phyloP scores from a whole-genome alignment of 257 asterid genomes.

The Cordia subcordata region DNA sequence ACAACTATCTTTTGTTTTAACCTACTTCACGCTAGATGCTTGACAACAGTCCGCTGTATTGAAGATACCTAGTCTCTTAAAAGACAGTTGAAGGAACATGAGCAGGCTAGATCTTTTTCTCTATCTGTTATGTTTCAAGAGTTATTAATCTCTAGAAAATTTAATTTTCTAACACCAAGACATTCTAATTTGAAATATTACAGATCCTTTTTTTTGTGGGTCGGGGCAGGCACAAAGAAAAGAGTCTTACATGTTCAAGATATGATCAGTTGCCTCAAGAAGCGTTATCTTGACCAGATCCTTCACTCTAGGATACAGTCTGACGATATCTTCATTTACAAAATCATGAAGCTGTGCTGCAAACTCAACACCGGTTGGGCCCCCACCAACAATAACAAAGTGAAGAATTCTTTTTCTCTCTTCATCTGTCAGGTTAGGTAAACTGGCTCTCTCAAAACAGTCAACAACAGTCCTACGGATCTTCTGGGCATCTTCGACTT shows the following conservation, averaged over 20 bases:
- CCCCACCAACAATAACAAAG: slow-evolving; percentile 97
- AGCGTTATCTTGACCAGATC: slow-evolving; percentile 80
- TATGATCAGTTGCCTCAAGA: slow-evolving; percentile 92
- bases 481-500: slow-evolving; percentile 95
- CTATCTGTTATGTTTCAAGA: too few relatives aligned
- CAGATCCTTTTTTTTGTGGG: background rate
- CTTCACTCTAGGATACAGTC: slow-evolving; percentile 68
- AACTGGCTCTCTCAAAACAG: slow-evolving; percentile 84
- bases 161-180: background rate
- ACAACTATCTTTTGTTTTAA: too few relatives aligned
- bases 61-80: too few relatives aligned
- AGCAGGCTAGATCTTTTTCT: too few relatives aligned
- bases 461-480: slow-evolving; percentile 78
- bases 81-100: too few relatives aligned
- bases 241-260: slow-evolving; percentile 72
- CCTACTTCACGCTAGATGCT: too few relatives aligned
- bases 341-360: slow-evolving; percentile 95
- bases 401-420: slow-evolving; percentile 84
- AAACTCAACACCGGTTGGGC: slow-evolving; percentile 84
- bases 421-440: slow-evolving; percentile 78
- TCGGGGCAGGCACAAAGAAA: background rate
- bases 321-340: slow-evolving; percentile 73
- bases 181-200: background rate
- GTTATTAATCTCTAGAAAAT: too few relatives aligned
- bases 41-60: too few relatives aligned